Percentiles rank a stretch among this genome's conserved stretches.
Evolutionary conservation across 2,329 filamentous ascomycete genomes (phyloP).

Genomic region (Fusarium cicatricum): DNA sequence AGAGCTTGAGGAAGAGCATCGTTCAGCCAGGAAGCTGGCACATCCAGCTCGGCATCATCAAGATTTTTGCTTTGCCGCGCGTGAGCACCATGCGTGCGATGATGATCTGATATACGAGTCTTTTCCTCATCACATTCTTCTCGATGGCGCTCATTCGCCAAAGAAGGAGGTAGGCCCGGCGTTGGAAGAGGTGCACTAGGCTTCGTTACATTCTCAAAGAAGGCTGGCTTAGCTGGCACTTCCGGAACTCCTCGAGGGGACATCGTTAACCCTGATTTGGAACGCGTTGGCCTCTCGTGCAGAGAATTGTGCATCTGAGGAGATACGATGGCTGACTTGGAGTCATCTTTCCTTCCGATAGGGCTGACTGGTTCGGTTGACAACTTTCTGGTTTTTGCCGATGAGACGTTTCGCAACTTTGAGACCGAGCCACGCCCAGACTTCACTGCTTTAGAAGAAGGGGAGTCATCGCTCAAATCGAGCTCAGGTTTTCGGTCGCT

Average conservation of each 20-base stretch:
- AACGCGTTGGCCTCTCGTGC: constrained; percentile 48
- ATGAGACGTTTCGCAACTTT: constrained; percentile 18
- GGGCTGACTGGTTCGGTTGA: constrained; percentile 45
- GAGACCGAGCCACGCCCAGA: constrained; percentile 14
- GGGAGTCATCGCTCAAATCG: constrained; percentile 5
- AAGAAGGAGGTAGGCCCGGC: not conserved
- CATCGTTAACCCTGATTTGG: constrained; percentile 41
- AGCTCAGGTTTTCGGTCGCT: constrained; percentile 2
- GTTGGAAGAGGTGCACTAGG: constrained; percentile 26
- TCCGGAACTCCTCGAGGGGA: constrained; percentile 46
- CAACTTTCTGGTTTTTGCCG: constrained; percentile 43
- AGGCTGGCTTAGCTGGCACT: constrained; percentile 47
- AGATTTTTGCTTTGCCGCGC: not conserved
- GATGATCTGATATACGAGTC: constrained; percentile 17
- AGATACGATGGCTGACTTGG: constrained; percentile 43
- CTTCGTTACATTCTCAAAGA: constrained; percentile 50
- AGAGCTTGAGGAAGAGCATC: constrained; percentile 64
- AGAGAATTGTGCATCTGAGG: constrained; percentile 43
- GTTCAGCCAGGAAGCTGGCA: constrained; percentile 20
- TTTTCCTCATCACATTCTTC: constrained; percentile 31
- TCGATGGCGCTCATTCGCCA: not conserved
- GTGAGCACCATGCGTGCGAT: constrained; percentile 35
- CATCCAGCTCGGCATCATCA: not conserved
- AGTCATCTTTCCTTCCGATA: constrained; percentile 40
- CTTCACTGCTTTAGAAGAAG: constrained; percentile 9